Base-by-base conservation (phyloP, 2,329 filamentous ascomycete genomes). In the Anthostomella pinea region DNA sequence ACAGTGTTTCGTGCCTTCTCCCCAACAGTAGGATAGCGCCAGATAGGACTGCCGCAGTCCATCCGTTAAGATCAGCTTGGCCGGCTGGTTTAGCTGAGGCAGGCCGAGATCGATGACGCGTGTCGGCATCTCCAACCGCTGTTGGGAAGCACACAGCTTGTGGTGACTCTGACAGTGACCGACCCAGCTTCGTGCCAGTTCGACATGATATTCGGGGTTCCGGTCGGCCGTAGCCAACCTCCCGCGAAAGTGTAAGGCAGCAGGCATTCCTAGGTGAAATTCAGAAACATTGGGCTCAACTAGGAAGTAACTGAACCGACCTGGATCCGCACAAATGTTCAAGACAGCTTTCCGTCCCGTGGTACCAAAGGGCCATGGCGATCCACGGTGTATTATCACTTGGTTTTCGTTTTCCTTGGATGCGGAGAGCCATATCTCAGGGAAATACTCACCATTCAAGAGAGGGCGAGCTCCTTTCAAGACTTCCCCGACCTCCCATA, bases 1-100 rank as follows among this genome's bases (percentile, higher is more conserved):
- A 1, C 29, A 17, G 13, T 41, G 30, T 5, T 33, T 31, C 5
- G 27, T 31, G 2, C 35, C 30, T 10, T 22, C 32, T 1, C 51
- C 51, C 49, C 51, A 54, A 30, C 44, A 51, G 29, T 54, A 54
- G 0, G 51, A 54, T 4, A 54, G 40, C 8, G 48, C 49, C 1
- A 49, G 6, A 10, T 54, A 54, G 7, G 48, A 48, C 17, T 38
- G 38, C 3, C 30, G 41, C 11, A 48, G 10, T 5, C 23, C 25
- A 2, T 11, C 17, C 8, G 45, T 30, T 7, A 26, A 37, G 2
- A 51, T 39, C 2, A 54, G 32, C 16, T 23, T 35, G 15, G 23
- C 11, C n/a, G 20, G 7, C n/a, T 20, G 17, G 8, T 6, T 19
- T 14, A 13, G 24, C 5, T 8, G 4, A 17, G 23, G 22, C 5